Conservation (phyloP, 345 rosid species). For the Eucalyptus tenuipes region DNA sequence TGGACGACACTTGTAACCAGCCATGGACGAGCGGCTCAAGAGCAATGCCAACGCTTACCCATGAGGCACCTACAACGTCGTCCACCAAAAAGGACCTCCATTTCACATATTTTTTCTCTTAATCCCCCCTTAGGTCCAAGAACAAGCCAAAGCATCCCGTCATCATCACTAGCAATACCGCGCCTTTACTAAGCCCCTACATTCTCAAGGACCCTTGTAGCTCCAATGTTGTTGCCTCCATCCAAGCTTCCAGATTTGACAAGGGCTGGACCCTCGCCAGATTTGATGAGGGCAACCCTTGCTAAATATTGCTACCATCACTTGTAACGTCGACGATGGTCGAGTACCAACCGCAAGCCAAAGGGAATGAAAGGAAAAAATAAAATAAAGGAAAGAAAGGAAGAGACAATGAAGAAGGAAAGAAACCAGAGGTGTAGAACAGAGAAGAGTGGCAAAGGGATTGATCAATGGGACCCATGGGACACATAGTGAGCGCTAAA, state of each 20-base stretch:
- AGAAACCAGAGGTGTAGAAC: too few species aligned
- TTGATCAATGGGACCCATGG: not conserved
- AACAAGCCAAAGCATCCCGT: not conserved
- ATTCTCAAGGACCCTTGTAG: not conserved
- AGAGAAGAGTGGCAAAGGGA: not conserved
- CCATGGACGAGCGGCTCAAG: not conserved
- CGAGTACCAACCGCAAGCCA: not conserved
- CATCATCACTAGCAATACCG: not conserved
- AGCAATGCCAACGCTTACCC: not conserved
- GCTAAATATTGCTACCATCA: rapidly evolving
- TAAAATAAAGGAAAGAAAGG: not conserved
- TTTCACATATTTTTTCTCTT: too few species aligned
- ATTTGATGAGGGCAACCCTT: not conserved
- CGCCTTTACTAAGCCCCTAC: not conserved
- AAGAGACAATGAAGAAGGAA: not conserved
- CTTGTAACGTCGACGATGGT: rapidly evolving
- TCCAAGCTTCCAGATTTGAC: not conserved
- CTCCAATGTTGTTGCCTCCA: not conserved
- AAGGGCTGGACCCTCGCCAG: not conserved
- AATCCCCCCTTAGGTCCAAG: not conserved
- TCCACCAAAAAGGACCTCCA: not conserved
- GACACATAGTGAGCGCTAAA: not conserved
- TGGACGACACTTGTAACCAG: not conserved
- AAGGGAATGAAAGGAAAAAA: not conserved
- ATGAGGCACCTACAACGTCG: not conserved